A percentile compares a stretch with the other conserved stretches of the same genome.
These are phyloP conservation scores for Penicillium soppii DNA, from an alignment of 495 filamentous ascomycete genomes.

Conservation along the genomic window DNA sequence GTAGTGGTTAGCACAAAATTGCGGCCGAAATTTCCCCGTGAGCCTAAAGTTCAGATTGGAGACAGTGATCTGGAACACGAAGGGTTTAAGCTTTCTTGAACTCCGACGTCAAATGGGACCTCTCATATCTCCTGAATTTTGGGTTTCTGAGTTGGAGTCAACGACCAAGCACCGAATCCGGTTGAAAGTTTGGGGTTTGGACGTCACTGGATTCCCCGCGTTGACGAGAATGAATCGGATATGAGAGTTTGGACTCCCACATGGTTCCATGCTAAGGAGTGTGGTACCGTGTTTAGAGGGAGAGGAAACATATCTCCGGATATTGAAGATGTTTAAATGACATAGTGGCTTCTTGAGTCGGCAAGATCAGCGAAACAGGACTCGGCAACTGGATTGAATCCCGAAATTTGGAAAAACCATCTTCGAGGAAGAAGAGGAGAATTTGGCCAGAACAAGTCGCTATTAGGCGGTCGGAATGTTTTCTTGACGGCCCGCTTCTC, in stretches of 20 bases:
- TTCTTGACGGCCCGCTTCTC: background rate
- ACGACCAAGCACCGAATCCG: constrained; percentile 1
- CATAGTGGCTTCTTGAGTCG: too few species aligned
- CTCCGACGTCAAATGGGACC: background rate
- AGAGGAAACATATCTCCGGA: background rate
- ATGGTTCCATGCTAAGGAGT: too few species aligned
- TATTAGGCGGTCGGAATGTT: background rate
- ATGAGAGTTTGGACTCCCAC: background rate
- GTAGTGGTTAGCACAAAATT: constrained; percentile 5
- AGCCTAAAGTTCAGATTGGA: background rate
- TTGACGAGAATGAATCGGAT: constrained; percentile 22
- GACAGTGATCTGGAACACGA: constrained; percentile 15
- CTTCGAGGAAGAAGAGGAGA: too few species aligned
- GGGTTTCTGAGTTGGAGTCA: background rate
- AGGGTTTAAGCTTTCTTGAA: background rate
- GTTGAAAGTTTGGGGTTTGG: background rate
- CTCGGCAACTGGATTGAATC: too few species aligned
- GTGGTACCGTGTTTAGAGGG: too few species aligned
- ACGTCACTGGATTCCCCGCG: background rate
- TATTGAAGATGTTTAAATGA: too few species aligned
- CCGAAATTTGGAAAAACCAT: too few species aligned
- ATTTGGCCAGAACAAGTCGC: too few species aligned
- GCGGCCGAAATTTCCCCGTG: background rate
- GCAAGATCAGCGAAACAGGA: too few species aligned
- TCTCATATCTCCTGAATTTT: background rate